phyloP scores from a whole-genome alignment of 257 asterid genomes.

The Prunella vulgaris region DNA sequence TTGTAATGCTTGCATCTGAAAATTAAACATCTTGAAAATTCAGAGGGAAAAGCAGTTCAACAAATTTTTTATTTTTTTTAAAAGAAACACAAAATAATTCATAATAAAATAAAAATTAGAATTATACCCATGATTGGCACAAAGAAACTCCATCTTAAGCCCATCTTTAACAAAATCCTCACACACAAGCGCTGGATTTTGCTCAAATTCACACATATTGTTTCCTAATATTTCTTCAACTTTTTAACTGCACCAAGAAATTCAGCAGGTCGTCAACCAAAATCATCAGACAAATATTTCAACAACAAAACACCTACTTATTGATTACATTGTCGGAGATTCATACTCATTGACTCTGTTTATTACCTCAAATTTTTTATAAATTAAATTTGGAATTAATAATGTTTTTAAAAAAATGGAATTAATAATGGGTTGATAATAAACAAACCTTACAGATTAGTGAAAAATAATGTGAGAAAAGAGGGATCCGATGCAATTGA shows the following conservation, averaged over 20 bases:
- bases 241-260: conserved; percentile 15
- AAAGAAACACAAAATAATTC: background rate
- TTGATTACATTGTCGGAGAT: background rate
- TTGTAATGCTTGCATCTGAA: conserved; percentile 54
- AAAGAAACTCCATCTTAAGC: conserved; percentile 18
- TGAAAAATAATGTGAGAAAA: background rate
- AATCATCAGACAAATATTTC: background rate
- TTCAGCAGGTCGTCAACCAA: background rate
- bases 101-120: background rate
- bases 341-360: background rate
- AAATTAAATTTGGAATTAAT: too few species aligned
- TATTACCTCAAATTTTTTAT: too few species aligned
- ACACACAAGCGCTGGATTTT: background rate
- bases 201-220: conserved; percentile 19
- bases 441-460: background rate
- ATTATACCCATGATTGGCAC: conserved; percentile 41
- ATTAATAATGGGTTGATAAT: background rate
- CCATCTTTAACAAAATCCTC: background rate
- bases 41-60: background rate
- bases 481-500: background rate
- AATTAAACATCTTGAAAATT: background rate
- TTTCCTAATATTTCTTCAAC: background rate
- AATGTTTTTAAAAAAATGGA: too few species aligned
- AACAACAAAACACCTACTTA: background rate
- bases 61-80: background rate